Conservation (phyloP, 805 yeast genomes). For the Henningerozyma blattae region DNA sequence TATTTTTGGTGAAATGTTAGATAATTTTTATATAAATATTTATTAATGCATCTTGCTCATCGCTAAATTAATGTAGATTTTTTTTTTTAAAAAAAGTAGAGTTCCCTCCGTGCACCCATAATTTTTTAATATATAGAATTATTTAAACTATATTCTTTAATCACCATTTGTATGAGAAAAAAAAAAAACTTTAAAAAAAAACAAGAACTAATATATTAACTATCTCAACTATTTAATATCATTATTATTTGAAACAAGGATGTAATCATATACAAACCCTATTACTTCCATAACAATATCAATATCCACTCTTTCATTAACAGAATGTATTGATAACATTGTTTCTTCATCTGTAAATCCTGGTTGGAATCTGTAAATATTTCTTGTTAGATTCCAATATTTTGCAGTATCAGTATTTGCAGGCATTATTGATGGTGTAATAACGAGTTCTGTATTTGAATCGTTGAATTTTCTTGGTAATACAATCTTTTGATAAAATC, state of each 20-base stretch:
- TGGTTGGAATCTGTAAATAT: slow-evolving; percentile 37
- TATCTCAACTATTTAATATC: too few relatives aligned
- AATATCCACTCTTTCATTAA: slow-evolving; percentile 13
- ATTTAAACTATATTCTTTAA: too few relatives aligned
- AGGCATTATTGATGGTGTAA: slow-evolving; percentile 40
- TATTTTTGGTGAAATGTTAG: too few relatives aligned
- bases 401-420: slow-evolving; percentile 54
- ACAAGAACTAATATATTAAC: too few relatives aligned
- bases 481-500: slow-evolving; percentile 40
- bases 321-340: slow-evolving; percentile 12
- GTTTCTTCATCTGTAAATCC: slow-evolving; percentile 20
- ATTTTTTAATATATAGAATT: too few relatives aligned
- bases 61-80: too few relatives aligned
- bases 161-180: too few relatives aligned
- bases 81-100: too few relatives aligned
- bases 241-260: slow-evolving; percentile 4
- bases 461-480: slow-evolving; percentile 9
- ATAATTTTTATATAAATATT: too few relatives aligned
- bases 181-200: too few relatives aligned
- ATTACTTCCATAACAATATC: slow-evolving; percentile 15
- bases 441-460: slow-evolving; percentile 17
- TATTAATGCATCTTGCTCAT: too few relatives aligned
- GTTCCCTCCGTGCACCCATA: too few relatives aligned
- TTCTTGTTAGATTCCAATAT: slow-evolving; percentile 43
- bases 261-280: slow-evolving; percentile 13